Evolutionary conservation across 2,329 filamentous ascomycete species (phyloP).

Genomic region (Phaeosphaeriaceae sp.): DNA sequence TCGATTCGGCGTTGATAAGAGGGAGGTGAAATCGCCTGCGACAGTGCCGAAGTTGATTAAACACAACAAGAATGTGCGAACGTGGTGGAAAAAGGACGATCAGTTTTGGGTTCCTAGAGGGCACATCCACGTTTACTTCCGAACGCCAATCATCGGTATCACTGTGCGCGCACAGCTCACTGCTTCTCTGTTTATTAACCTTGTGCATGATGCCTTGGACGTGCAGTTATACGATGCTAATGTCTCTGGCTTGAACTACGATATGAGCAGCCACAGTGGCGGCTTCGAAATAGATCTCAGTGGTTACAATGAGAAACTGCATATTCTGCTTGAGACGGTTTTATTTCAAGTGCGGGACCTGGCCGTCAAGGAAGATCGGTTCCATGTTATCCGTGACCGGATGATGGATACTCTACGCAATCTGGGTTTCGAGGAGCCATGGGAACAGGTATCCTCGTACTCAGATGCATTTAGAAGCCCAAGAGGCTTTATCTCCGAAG

Average conservation of each 20-base stretch:
- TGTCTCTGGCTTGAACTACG: conserved; percentile 85
- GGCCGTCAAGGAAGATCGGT: conserved; percentile 83
- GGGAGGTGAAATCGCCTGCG: conserved; percentile 77
- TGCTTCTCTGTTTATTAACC: conserved; percentile 78
- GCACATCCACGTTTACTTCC: conserved; percentile 79
- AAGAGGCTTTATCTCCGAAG: conserved; percentile 77
- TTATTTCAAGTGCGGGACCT: conserved; percentile 83
- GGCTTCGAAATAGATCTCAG: conserved; percentile 80
- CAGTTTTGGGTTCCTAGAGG: conserved; percentile 98
- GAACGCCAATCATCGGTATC: conserved; percentile 78
- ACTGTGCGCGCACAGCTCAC: conserved; percentile 81
- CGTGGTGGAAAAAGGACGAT: conserved; percentile 99
- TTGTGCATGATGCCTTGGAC: conserved; percentile 85
- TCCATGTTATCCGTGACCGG: conserved; percentile 89
- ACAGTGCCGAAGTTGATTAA: conserved; percentile 81
- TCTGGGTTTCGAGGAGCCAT: conserved; percentile 86
- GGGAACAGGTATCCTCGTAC: conserved; percentile 84
- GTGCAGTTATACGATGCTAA: conserved; percentile 97
- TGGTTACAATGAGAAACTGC: conserved; percentile 96
- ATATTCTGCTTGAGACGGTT: conserved; percentile 88
- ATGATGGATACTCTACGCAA: conserved; percentile 79
- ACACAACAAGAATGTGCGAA: conserved; percentile 78
- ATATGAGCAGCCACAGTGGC: conserved; percentile 70
- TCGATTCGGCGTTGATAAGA: conserved; percentile 92
- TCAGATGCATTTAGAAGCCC: conserved; percentile 82